Base-by-base conservation (phyloP, 2,329 filamentous ascomycete species). In the Fusarium heterosporum region DNA sequence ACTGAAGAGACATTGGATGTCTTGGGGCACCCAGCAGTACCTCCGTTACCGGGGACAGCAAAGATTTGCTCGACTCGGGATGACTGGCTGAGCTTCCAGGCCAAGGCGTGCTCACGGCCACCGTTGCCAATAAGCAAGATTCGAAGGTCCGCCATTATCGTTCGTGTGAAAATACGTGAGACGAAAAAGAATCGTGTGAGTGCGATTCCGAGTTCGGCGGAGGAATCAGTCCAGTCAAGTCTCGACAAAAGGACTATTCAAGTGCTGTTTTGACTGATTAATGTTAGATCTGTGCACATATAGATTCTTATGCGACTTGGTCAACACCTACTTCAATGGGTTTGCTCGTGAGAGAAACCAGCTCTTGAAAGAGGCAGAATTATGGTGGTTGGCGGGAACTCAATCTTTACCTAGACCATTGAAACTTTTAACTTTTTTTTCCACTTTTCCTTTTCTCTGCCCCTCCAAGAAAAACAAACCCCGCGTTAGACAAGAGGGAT, bases 111-210 rank as follows among this genome's bases (percentile, higher is more conserved):
- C 81, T 99, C 96, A 73, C 96, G 90, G 72, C 95, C 96, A 70
- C 96, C 96, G 76, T 95, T 97, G 74, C 96, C 95, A 69, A 98
- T 89, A 66, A 98, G 89, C 66, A 98, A 89, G 71, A 97, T 85
- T 71, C 89, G 87, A 66, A 93, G 84, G 55, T 76, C 72, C 29
- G 76, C 69, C 75, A 78, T 77, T 19, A 49, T 26, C 25, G 41
- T 54, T 62, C 55, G 65, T 47, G 53, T 19, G 17, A 14, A 32
- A 47, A 57, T 53, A 28, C 58, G 39, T 50, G 57, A 55, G 56
- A 17, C 22, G 45, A 47, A 56, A 60, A 51, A 45, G 61, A 57
- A 46, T 36, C 42, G 46, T 46, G 45, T 41, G 32, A 49, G 56
- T 59, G 56, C 63, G 63, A 64, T 69, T 62, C 65, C 65, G 61